These are phyloP conservation scores for Alectoria sarmentosa DNA, from an alignment of 495 filamentous ascomycete genomes.

Conservation along the genomic window DNA sequence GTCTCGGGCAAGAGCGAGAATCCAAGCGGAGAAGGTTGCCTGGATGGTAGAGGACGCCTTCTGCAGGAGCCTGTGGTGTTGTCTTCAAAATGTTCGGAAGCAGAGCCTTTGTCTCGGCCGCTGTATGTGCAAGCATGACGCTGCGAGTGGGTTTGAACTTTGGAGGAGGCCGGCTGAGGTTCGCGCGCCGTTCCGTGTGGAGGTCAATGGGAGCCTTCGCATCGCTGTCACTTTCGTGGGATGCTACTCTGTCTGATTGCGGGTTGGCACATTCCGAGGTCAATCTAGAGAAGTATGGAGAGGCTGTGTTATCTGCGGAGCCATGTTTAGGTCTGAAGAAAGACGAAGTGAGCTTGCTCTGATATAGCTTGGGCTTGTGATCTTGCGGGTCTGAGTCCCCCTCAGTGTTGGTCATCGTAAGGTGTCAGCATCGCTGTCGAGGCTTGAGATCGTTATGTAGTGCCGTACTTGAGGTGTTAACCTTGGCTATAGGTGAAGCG, in stretches of 20 bases:
- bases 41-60: conserved; percentile 23
- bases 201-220: not conserved
- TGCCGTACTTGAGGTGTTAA: not conserved
- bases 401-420: not conserved
- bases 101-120: conserved; percentile 24
- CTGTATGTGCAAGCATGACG: conserved; percentile 16
- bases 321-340: conserved; percentile 7
- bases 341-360: conserved; percentile 11
- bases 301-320: not conserved
- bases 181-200: conserved; percentile 17
- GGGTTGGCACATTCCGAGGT: not conserved
- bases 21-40: conserved; percentile 21
- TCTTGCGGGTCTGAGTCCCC: not conserved
- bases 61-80: conserved; percentile 27
- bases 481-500: not conserved
- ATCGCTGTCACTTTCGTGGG: not conserved
- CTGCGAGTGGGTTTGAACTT: conserved; percentile 14
- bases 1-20: conserved; percentile 22
- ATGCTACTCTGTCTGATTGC: not conserved
- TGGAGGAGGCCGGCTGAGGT: conserved; percentile 13
- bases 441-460: not conserved
- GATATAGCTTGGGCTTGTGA: conserved; percentile 1
- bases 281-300: conserved; percentile 6
- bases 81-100: conserved; percentile 26
- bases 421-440: not conserved